A percentile compares a stretch with the other conserved stretches of the same genome.
phyloP scores from a whole-genome alignment of 176 grass and related monocot genomes.

The Oryza rufipogon region DNA sequence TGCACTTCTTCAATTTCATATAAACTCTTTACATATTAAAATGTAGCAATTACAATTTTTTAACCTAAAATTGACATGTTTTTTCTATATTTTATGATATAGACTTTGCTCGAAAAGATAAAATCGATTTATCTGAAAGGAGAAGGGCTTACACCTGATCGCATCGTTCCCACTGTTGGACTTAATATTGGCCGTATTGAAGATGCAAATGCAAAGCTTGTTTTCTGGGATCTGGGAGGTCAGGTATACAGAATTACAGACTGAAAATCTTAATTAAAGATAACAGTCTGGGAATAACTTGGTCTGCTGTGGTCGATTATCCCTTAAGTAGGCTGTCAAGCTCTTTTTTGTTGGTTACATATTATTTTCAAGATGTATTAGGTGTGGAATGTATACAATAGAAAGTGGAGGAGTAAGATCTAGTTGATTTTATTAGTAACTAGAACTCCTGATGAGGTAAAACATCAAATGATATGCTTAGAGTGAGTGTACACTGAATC shows the following conservation, averaged over 20 bases:
- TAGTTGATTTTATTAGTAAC: conserved; percentile 1
- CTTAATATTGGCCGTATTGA: conserved; percentile 93
- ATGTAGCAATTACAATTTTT: conserved; percentile 3
- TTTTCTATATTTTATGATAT: conserved; percentile 21
- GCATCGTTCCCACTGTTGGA: conserved; percentile 87
- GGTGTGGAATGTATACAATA: neutral
- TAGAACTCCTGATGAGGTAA: neutral
- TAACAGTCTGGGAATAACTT: neutral
- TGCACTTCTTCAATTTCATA: conserved; percentile 11
- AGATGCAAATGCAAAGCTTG: conserved; percentile 80
- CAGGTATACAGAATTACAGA: conserved; percentile 55
- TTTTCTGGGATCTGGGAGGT: conserved; percentile 96
- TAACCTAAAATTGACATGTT: neutral
- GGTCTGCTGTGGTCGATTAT: neutral
- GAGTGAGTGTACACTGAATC: neutral
- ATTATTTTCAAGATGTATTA: neutral
- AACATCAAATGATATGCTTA: neutral
- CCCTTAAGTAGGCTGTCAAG: neutral
- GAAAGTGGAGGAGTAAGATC: conserved; percentile 3
- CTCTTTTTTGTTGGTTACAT: conserved; percentile 5
- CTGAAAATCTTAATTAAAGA: neutral
- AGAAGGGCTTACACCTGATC: conserved; percentile 76
- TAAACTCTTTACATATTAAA: neutral
- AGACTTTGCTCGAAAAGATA: conserved; percentile 95
- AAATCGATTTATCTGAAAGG: conserved; percentile 75